Evolutionary conservation across 2,329 filamentous ascomycete genomes (phyloP).

Genomic region (Phyllachora maydis): DNA sequence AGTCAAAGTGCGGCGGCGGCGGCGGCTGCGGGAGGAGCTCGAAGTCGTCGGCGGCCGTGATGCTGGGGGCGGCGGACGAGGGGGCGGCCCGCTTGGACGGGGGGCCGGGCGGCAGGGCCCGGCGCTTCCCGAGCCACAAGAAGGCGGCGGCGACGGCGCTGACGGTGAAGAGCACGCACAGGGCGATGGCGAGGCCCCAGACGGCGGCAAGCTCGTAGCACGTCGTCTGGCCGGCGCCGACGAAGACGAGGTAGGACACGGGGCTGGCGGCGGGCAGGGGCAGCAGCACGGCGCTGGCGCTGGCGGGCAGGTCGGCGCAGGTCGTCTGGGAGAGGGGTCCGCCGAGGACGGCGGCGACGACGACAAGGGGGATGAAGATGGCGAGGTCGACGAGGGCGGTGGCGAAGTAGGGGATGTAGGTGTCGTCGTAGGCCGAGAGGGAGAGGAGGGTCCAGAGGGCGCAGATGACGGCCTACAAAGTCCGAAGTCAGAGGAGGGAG

Average conservation of each 20-base stretch:
- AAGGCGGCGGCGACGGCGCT: conserved; percentile 35
- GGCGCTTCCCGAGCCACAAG: conserved; percentile 38
- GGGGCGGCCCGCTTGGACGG: too few species aligned
- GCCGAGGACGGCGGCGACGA: conserved; percentile 58
- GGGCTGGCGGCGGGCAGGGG: conserved; percentile 21
- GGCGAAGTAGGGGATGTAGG: conserved; percentile 64
- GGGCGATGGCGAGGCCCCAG: conserved; percentile 67
- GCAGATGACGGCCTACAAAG: conserved; percentile 52
- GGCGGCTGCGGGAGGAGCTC: neutral
- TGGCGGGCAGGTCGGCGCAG: conserved; percentile 32
- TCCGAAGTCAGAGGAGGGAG: conserved; percentile 5
- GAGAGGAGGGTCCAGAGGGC: conserved; percentile 55
- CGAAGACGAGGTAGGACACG: conserved; percentile 23
- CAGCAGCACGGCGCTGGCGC: conserved; percentile 19
- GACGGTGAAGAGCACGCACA: conserved; percentile 52
- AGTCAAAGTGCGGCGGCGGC: conserved; percentile 1
- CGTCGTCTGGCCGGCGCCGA: conserved; percentile 32
- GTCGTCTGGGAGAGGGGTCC: conserved; percentile 61
- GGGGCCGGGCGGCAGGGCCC: too few species aligned
- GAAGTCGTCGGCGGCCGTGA: too few species aligned
- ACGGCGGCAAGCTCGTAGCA: conserved; percentile 75
- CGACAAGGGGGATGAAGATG: conserved; percentile 57
- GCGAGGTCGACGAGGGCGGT: conserved; percentile 42
- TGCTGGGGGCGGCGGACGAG: too few species aligned
- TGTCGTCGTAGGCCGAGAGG: conserved; percentile 15